Evolutionary conservation across 768 basidiomycete species (phyloP).

Genomic region (Termitomyces sp.): DNA sequence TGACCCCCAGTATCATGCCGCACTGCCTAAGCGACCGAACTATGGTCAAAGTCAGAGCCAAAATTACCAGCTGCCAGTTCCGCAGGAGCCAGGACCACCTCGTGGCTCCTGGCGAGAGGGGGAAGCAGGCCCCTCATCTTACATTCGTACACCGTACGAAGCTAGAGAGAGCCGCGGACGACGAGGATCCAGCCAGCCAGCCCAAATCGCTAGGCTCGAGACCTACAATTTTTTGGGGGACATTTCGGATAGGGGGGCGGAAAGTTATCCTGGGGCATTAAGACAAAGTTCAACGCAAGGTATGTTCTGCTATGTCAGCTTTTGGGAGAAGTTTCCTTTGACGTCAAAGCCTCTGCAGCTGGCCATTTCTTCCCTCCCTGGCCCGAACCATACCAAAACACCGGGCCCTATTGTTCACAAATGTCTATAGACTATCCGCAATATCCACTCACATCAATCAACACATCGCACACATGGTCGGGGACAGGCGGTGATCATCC

Average conservation of each 20-base stretch:
- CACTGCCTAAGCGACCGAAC: constrained; percentile 22
- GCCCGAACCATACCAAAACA: background rate
- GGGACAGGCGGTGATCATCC: constrained; percentile 8
- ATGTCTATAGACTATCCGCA: constrained; percentile 1
- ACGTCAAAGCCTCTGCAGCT: constrained; percentile 2
- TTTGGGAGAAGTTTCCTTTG: background rate
- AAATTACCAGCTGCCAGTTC: constrained; percentile 11
- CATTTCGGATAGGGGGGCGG: constrained; percentile 7
- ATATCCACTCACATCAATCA: constrained; percentile 10
- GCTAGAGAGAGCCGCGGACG: constrained; percentile 11
- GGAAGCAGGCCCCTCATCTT: constrained; percentile 42
- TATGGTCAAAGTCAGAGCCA: constrained; percentile 13
- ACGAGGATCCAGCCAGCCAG: constrained; percentile 20
- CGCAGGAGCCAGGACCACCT: constrained; percentile 14
- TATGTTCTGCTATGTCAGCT: constrained; percentile 7
- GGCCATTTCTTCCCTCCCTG: constrained; percentile 2
- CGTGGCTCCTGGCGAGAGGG: constrained; percentile 27
- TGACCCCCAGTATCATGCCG: constrained; percentile 25
- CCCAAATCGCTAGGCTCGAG: constrained; percentile 17
- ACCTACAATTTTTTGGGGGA: constrained; percentile 6
- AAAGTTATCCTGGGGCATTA: constrained; percentile 9
- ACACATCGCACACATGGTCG: constrained; percentile 11
- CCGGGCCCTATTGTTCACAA: background rate
- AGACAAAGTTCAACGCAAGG: constrained; percentile 4
- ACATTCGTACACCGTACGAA: constrained; percentile 20